Conservation (phyloP, 768 basidiomycete genomes). For the Lactarius vividus region DNA sequence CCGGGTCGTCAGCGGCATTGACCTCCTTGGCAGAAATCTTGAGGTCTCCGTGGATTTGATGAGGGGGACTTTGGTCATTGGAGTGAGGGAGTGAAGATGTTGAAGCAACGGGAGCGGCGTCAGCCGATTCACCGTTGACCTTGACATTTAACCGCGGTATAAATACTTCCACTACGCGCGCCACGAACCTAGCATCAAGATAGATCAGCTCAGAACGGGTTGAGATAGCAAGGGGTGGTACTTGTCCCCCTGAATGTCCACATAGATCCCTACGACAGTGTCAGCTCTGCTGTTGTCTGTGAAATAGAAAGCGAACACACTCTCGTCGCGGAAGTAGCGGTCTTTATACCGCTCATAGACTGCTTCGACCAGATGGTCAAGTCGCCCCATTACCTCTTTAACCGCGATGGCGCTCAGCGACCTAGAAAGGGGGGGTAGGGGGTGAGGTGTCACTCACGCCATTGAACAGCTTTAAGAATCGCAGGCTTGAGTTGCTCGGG, state of each 20-base stretch:
- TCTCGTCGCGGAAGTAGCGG: slow-evolving; percentile 88
- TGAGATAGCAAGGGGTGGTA: slow-evolving; percentile 38
- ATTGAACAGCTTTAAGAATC: slow-evolving; percentile 90
- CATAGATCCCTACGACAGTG: slow-evolving; percentile 63
- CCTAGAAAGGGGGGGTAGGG: slow-evolving; percentile 11
- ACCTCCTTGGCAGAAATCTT: slow-evolving; percentile 71
- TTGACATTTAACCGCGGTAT: slow-evolving; percentile 43
- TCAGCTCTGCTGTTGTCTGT: slow-evolving; percentile 7
- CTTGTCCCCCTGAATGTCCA: slow-evolving; percentile 88
- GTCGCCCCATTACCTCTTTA: slow-evolving; percentile 91
- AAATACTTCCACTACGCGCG: slow-evolving; percentile 74
- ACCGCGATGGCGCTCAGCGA: slow-evolving; percentile 25
- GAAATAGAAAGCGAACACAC: slow-evolving; percentile 46
- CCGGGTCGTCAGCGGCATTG: slow-evolving; percentile 69
- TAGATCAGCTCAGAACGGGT: slow-evolving; percentile 19
- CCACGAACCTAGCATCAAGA: slow-evolving; percentile 63
- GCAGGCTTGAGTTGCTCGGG: slow-evolving; percentile 90
- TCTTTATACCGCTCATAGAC: slow-evolving; percentile 97
- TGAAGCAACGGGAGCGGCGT: slow-evolving; percentile 33
- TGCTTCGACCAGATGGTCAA: slow-evolving; percentile 92
- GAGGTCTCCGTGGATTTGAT: slow-evolving; percentile 77
- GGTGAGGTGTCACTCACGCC: slow-evolving; percentile 68
- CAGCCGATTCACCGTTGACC: slow-evolving; percentile 20
- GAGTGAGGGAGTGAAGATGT: slow-evolving; percentile 39
- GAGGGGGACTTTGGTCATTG: slow-evolving; percentile 47